Percentiles rank a stretch among this genome's conserved stretches.
Evolutionary conservation across 2,329 filamentous ascomycete genomes (phyloP).

Genomic region (Calonectria ilicicola): DNA sequence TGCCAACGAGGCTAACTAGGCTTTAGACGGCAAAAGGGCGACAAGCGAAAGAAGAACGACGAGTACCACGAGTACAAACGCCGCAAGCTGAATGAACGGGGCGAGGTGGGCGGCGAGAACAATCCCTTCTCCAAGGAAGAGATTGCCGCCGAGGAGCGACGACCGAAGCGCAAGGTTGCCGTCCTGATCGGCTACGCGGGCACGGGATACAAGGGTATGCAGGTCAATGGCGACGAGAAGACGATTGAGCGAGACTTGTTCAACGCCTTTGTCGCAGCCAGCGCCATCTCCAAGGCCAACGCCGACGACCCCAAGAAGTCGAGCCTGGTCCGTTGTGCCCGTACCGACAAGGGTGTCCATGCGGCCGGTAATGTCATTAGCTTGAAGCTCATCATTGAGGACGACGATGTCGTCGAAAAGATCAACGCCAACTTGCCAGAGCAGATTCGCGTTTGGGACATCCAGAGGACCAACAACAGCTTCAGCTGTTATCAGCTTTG

Average conservation of each 20-base stretch:
- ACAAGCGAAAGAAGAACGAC: slow-evolving; percentile 54
- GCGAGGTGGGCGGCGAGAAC: slow-evolving; percentile 45
- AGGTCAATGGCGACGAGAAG: slow-evolving; percentile 84
- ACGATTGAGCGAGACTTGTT: slow-evolving; percentile 98
- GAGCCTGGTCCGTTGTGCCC: slow-evolving; percentile 90
- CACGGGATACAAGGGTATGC: slow-evolving; percentile 97
- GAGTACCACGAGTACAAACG: slow-evolving; percentile 57
- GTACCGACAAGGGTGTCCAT: slow-evolving; percentile 98
- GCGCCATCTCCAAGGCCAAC: slow-evolving; percentile 96
- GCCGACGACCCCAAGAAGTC: slow-evolving; percentile 97
- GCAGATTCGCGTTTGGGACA: slow-evolving; percentile 96
- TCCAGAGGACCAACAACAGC: slow-evolving; percentile 86
- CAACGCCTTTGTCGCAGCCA: slow-evolving; percentile 87
- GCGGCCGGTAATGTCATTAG: slow-evolving; percentile 96
- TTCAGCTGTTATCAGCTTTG: slow-evolving; percentile 97
- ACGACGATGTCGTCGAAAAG: slow-evolving; percentile 85
- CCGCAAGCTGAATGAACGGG: slow-evolving; percentile 53
- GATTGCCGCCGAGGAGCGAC: slow-evolving; percentile 86
- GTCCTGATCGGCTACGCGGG: slow-evolving; percentile 96
- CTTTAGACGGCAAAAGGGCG: slow-evolving; percentile 49
- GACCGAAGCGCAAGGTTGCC: slow-evolving; percentile 95
- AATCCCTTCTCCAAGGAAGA: slow-evolving; percentile 78
- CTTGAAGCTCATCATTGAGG: slow-evolving; percentile 94
- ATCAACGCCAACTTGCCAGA: slow-evolving; percentile 88
- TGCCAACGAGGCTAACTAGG: slow-evolving; percentile 50